Evolutionary conservation across 345 rosid species (phyloP).

Genomic region (Salix dunnii): DNA sequence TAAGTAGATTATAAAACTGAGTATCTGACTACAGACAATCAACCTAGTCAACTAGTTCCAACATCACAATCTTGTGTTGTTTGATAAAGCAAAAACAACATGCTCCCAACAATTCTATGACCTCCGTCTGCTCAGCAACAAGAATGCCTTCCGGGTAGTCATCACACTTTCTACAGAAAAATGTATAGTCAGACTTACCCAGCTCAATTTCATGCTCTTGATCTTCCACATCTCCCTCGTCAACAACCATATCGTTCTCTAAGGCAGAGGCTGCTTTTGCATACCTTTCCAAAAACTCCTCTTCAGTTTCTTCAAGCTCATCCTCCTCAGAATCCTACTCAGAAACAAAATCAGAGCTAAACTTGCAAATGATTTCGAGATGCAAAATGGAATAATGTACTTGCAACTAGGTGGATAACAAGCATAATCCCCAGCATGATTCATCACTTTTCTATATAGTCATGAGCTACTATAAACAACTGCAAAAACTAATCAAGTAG

Average conservation of each 20-base stretch:
- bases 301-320: slow-evolving; percentile 78
- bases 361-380: not conserved
- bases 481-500: not conserved
- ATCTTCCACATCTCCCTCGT: slow-evolving; percentile 70
- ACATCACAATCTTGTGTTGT: not conserved
- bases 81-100: not conserved
- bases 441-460: not conserved
- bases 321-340: slow-evolving; percentile 74
- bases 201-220: slow-evolving; percentile 60
- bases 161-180: not conserved
- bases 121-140: not conserved
- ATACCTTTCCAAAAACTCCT: slow-evolving; percentile 79
- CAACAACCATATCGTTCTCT: slow-evolving; percentile 43
- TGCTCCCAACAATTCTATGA: not conserved
- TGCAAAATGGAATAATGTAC: not conserved
- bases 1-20: too few relatives aligned
- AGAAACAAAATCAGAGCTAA: slow-evolving; percentile 1
- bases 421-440: not conserved
- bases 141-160: not conserved
- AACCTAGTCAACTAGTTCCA: too few relatives aligned
- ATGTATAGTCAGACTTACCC: slow-evolving; percentile 40
- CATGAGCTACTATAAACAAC: not conserved
- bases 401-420: not conserved
- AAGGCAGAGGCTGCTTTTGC: slow-evolving; percentile 66
- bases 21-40: too few relatives aligned